Conservation (phyloP, 257 asterid species). For the Marsdenia floribunda region DNA sequence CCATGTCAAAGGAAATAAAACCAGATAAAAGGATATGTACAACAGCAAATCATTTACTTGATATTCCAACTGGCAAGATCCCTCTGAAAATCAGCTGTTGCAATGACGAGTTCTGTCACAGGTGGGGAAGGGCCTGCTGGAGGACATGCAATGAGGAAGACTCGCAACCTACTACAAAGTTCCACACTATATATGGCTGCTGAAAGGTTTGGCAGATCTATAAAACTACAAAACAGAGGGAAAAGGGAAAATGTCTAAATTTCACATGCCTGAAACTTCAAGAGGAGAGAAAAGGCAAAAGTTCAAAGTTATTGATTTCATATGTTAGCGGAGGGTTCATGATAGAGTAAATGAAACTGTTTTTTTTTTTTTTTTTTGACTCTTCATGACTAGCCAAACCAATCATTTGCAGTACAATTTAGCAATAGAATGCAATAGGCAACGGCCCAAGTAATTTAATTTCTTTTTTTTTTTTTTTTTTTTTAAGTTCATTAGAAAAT, state of each 20-base stretch:
- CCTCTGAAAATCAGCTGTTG: slow-evolving; percentile 51
- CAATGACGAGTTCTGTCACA: slow-evolving; percentile 47
- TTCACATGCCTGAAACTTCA: neutral
- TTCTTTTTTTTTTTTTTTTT: neutral
- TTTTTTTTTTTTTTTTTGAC: neutral
- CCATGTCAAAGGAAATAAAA: neutral
- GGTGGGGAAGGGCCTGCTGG: slow-evolving; percentile 49
- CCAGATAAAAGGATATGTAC: too few species aligned
- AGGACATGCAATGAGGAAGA: slow-evolving; percentile 55
- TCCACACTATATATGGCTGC: slow-evolving; percentile 53
- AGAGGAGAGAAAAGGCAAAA: neutral
- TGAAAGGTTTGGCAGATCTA: slow-evolving; percentile 49
- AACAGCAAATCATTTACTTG: slow-evolving; percentile 22
- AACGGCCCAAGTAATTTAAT: neutral
- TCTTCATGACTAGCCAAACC: neutral
- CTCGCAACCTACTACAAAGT: slow-evolving; percentile 48
- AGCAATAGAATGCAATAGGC: neutral
- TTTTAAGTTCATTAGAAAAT: too few species aligned
- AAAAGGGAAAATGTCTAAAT: neutral
- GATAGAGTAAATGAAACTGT: too few species aligned
- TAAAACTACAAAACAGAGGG: slow-evolving; percentile 28
- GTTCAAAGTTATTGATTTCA: neutral
- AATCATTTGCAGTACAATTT: neutral
- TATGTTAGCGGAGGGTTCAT: neutral
- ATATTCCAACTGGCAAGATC: slow-evolving; percentile 50